Evolutionary conservation across 139 green algal species (phyloP), one percentile per base, ranked within the genome.

Genomic region (Monoraphidium neglectum): DNA sequence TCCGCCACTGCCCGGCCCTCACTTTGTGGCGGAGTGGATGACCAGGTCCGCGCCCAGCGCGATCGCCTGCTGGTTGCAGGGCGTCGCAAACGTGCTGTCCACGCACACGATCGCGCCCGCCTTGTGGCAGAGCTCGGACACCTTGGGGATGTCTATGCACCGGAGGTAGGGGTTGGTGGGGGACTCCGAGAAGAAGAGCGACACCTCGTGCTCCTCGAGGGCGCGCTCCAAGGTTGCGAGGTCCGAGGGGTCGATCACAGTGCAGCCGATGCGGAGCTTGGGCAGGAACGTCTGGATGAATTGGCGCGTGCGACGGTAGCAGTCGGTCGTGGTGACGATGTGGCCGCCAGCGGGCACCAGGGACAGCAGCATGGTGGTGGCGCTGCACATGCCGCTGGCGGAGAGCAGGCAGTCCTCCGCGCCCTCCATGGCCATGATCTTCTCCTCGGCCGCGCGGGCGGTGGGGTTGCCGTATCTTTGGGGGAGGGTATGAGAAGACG

Each of bases 401-500:
- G 90, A 97, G 1, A 99, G 64, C 46, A 99, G 80, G 76, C 92
- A 98, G 82, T 98, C 96, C 82, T 99, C 97, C 2, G 95, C 97
- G 4, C 91, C 89, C 89, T 99, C 97, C 46, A 99, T 79, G n/a
- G 84, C 90, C 54, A 89, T 89, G 63, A 99, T 95, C 85, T 99
- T 99, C 62, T 96, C 91, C 82, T 99, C 95, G 28, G 81, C 84
- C 24, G 89, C 87, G 38, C 92, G 77, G 0, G 92, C 91, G 18
- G 96, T 99, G 21, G 96, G 97, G 85, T 99, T 99, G 59, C 97
- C 97, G 77, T 99, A 99, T n/a, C n/a, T n/a, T n/a, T n/a, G n/a
- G n/a, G n/a, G n/a, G n/a, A n/a, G n/a, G n/a, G n/a, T n/a, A n/a
- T n/a, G n/a, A n/a, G n/a, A n/a, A n/a, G n/a, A n/a, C n/a, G n/a